Percentiles rank a stretch among this genome's conserved stretches.
These are phyloP conservation scores for Plasmodium yoelii DNA, from an alignment of 169 alveolate genomes.

Conservation along the genomic window DNA sequence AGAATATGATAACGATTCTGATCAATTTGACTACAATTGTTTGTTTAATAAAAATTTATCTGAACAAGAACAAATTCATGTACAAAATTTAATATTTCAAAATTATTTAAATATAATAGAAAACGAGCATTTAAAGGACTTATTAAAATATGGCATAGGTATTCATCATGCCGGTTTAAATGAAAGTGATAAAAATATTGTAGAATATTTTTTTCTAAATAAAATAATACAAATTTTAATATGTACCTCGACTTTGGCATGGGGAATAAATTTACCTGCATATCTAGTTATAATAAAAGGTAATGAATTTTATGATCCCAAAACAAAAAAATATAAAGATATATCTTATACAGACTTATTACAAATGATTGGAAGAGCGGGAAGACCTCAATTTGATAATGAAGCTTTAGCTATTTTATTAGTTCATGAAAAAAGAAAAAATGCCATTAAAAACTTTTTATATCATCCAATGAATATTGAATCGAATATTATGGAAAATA, in stretches of 20 bases:
- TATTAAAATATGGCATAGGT: constrained; percentile 96
- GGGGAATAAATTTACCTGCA: constrained; percentile 99
- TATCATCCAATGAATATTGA: constrained; percentile 99
- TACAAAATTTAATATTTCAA: constrained; percentile 28
- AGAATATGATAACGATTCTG: neutral
- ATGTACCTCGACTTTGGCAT: constrained; percentile 99
- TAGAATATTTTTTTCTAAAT: constrained; percentile 95
- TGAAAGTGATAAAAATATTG: constrained; percentile 96
- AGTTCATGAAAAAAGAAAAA: constrained; percentile 96
- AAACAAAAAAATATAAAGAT: constrained; percentile 80
- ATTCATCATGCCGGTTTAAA: constrained; percentile 98
- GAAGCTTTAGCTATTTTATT: constrained; percentile 97
- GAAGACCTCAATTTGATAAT: constrained; percentile 98
- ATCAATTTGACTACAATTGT: constrained; percentile 6
- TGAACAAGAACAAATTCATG: constrained; percentile 30
- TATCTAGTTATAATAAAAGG: constrained; percentile 95
- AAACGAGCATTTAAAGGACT: constrained; percentile 91
- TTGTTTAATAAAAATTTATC: constrained; percentile 26
- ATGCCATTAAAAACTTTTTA: constrained; percentile 96
- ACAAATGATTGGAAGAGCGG: constrained; percentile 99
- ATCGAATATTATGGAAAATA: constrained; percentile 91
- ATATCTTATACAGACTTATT: constrained; percentile 79
- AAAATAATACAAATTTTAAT: constrained; percentile 95
- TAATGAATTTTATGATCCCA: constrained; percentile 84
- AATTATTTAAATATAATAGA: constrained; percentile 73